Evolutionary conservation across 768 basidiomycete genomes (phyloP), one percentile per base, ranked within the genome.

Genomic region (Suillus lakei): DNA sequence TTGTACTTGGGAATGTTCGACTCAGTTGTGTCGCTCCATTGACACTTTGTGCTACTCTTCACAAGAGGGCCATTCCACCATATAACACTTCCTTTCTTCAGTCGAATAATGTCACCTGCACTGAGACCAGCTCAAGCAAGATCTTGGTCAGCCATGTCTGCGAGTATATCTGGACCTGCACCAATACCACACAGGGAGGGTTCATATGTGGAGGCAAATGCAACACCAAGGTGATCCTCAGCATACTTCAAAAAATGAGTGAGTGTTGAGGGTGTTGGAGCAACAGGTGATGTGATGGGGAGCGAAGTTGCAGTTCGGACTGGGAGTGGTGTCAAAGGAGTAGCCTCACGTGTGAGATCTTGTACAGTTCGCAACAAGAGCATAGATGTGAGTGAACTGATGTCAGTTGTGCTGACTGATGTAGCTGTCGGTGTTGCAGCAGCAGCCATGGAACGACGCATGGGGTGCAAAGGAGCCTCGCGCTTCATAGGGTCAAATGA

Each of bases 51-150:
- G 16, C 39, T 41, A 32, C 30, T 34, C 51, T 63, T 63, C 5
- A 30, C 54, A 46, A 55, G 38, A 7, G 62, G 62, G 21, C 62
- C 62, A 63, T 56, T 63, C 62, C 62, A 63, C 62, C 62, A 63
- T 18, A 16, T 23, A 3, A 30, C n/a, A 39, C 56, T 59, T 16
- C 56, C 61, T 55, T 64, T 61, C n/a, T 66, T 68, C 38, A 68
- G 39, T 12, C 1, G 34, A 32, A 66, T 44, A 1, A 64, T 54
- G 23, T 68, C 41, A 28, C 62, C 67, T 5, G 23, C 12, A 6
- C 18, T 28, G 2, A 63, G 10, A 13, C 39, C 39, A 41, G 16
- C 16, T 13, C 2, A 13, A 41, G 39, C 15, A 15, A 63, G 16
- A 8, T 34, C 53, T 15, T 39, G 34, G 26, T 63, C 62, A 55